Evolutionary conservation across 2,329 filamentous ascomycete species (phyloP).

Genomic region (Ophiostoma pallidulum): DNA sequence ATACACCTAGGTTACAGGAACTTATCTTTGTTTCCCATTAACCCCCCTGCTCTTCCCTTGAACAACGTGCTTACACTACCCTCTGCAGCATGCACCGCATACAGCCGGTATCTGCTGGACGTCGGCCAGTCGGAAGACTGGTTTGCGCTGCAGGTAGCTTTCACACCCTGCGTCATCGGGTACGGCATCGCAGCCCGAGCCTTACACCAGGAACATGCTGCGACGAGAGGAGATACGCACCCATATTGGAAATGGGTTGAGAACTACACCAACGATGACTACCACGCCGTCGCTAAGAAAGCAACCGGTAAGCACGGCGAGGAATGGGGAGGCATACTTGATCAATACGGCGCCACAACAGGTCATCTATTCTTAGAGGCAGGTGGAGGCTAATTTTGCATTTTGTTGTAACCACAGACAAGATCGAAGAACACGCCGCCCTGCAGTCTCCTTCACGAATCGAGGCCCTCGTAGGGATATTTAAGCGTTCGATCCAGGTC

Average conservation of each 20-base stretch:
- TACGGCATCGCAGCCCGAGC: constrained; percentile 72
- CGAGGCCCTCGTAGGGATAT: constrained; percentile 75
- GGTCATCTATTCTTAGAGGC: constrained; percentile 28
- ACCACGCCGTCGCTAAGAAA: constrained; percentile 58
- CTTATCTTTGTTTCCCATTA: background rate
- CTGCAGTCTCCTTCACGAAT: constrained; percentile 64
- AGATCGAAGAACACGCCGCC: constrained; percentile 62
- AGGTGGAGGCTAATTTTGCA: no score
- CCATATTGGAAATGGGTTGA: constrained; percentile 85
- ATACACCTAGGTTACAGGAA: no score
- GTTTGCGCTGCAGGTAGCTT: constrained; percentile 73
- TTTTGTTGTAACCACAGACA: no score
- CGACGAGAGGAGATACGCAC: constrained; percentile 56
- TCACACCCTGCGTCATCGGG: constrained; percentile 83
- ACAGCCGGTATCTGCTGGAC: constrained; percentile 56
- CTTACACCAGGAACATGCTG: constrained; percentile 48
- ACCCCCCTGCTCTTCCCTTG: background rate
- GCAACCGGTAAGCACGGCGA: constrained; percentile 50
- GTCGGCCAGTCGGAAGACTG: constrained; percentile 81
- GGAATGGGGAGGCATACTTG: background rate
- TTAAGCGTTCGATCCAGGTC: constrained; percentile 78
- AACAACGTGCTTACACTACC: background rate
- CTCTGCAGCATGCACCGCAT: constrained; percentile 31
- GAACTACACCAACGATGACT: constrained; percentile 78
- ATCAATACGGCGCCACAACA: background rate